phyloP scores from a whole-genome alignment of 495 filamentous ascomycete genomes.

The Barbatosphaeria neglecta region DNA sequence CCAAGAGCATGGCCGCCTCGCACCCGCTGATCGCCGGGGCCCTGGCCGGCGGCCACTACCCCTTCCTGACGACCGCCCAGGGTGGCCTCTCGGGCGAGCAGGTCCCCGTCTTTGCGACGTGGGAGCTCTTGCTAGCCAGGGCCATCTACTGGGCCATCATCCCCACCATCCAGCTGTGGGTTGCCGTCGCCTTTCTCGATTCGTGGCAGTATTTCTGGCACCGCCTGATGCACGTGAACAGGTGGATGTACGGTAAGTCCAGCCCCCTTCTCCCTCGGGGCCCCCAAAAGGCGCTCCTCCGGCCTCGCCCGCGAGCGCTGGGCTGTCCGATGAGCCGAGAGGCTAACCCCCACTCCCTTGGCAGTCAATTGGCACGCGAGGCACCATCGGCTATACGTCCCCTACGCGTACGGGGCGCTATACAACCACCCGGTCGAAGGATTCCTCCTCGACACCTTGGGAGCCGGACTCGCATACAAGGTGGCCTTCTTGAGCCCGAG shows the following conservation, averaged over 20 bases:
- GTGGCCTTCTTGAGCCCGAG: slow-evolving; percentile 62
- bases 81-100: slow-evolving; percentile 25
- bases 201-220: slow-evolving; percentile 97
- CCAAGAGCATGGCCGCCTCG: slow-evolving; percentile 42
- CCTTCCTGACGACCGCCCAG: slow-evolving; percentile 37
- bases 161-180: slow-evolving; percentile 59
- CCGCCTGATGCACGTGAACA: slow-evolving; percentile 86
- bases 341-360: slow-evolving; percentile 6
- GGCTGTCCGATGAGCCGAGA: too few relatives aligned
- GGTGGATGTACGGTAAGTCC: slow-evolving; percentile 86
- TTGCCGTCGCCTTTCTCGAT: slow-evolving; percentile 67
- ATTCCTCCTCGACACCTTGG: slow-evolving; percentile 83
- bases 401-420: slow-evolving; percentile 91
- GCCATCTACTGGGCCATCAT: slow-evolving; percentile 69
- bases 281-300: background rate
- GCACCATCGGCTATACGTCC: slow-evolving; percentile 92
- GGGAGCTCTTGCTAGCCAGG: slow-evolving; percentile 66
- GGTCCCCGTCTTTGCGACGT: slow-evolving; percentile 49
- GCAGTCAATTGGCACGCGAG: slow-evolving; percentile 80
- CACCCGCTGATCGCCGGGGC: slow-evolving; percentile 55
- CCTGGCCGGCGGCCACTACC: slow-evolving; percentile 65
- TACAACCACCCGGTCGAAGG: slow-evolving; percentile 95
- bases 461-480: slow-evolving; percentile 72
- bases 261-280: background rate
- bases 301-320: background rate